A percentile compares a stretch with the other conserved stretches of the same genome.
phyloP scores from a whole-genome alignment of 768 basidiomycete species.

The Russula compacta region DNA sequence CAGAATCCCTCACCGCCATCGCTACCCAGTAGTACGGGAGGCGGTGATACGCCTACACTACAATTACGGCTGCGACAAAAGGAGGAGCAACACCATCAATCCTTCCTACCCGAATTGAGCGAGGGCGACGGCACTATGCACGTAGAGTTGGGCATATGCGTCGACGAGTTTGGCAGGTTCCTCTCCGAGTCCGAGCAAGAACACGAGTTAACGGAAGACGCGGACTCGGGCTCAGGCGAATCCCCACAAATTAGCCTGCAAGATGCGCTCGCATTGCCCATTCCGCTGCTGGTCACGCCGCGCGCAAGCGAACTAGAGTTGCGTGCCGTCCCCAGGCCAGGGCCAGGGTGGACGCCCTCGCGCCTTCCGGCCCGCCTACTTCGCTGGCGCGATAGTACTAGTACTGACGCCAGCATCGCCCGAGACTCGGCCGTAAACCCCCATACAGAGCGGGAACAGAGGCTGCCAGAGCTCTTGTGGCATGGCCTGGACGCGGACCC shows the following conservation, averaged over 20 bases:
- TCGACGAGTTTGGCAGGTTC: slow-evolving; percentile 19
- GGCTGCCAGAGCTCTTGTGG: slow-evolving; percentile 14
- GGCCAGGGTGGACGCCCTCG: background rate
- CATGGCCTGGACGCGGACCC: slow-evolving; percentile 16
- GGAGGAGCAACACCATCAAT: background rate
- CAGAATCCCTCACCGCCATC: slow-evolving; percentile 16
- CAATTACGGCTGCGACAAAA: background rate
- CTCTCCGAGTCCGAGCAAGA: slow-evolving; percentile 9
- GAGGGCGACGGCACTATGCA: background rate
- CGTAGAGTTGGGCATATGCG: background rate
- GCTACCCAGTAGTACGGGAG: background rate
- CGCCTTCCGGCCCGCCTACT: slow-evolving; percentile 6
- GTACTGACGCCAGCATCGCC: background rate
- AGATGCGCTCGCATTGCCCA: slow-evolving; percentile 18
- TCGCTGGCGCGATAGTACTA: slow-evolving; percentile 3
- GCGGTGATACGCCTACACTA: background rate
- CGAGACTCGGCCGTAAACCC: background rate
- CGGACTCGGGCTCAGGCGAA: background rate
- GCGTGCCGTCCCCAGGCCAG: background rate
- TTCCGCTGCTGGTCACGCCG: slow-evolving; percentile 16
- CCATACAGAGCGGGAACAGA: background rate
- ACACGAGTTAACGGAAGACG: background rate
- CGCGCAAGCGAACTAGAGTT: slow-evolving; percentile 1
- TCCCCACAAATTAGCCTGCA: slow-evolving; percentile 10
- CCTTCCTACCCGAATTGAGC: slow-evolving; percentile 12